Percentiles rank a stretch among this genome's conserved stretches.
phyloP scores from a whole-genome alignment of 306 rosid genomes.

The Luffa acutangula region DNA sequence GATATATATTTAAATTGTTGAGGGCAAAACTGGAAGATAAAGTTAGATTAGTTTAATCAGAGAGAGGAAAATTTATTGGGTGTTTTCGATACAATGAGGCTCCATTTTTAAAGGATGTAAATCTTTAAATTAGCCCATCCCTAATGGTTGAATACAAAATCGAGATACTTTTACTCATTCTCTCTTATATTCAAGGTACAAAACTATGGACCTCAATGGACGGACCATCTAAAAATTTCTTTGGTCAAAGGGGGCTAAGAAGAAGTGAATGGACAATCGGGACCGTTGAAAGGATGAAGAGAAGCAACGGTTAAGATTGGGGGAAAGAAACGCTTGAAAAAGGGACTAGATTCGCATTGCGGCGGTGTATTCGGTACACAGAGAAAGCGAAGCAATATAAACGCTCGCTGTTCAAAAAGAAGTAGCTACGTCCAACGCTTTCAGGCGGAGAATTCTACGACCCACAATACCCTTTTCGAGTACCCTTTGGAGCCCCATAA shows the following conservation, averaged over 20 bases:
- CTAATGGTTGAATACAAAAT: too few species aligned
- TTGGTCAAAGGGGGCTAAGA: background rate
- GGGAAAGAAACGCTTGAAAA: background rate
- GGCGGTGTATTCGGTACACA: background rate
- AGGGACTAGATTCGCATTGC: background rate
- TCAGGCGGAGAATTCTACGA: slow-evolving; percentile 1
- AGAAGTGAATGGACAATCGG: background rate
- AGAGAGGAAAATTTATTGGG: too few species aligned
- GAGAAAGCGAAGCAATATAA: background rate
- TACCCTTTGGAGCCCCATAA: background rate
- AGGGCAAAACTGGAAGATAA: too few species aligned
- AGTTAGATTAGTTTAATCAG: too few species aligned
- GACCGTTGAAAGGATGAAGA: background rate
- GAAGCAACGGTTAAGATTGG: background rate
- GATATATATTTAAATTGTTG: too few species aligned
- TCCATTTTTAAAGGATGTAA: too few species aligned
- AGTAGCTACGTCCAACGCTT: background rate
- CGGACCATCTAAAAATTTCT: too few species aligned
- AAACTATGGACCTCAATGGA: too few species aligned
- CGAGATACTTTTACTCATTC: too few species aligned
- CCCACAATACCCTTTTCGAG: background rate
- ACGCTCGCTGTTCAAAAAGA: background rate
- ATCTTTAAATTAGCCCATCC: too few species aligned
- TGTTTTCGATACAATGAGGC: too few species aligned
- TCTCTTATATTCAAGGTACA: too few species aligned